Conservation (phyloP, 306 rosid species). For the Citrullus mucosospermus region DNA sequence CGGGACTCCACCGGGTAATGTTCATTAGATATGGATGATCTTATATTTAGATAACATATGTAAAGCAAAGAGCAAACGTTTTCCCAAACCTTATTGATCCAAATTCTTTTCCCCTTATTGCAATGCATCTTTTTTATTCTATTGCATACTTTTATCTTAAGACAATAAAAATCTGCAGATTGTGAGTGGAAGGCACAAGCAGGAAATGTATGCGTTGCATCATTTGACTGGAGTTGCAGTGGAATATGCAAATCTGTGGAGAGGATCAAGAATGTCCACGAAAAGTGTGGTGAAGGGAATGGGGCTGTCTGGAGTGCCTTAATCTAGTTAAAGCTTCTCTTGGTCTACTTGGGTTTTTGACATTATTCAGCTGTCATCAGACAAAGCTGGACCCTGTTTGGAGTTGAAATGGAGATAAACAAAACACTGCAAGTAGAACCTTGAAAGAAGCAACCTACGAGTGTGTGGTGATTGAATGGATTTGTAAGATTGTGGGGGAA, state of each 20-base stretch:
- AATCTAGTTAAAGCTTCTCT: conserved; percentile 18
- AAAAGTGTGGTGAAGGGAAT: conserved; percentile 91
- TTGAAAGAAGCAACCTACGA: neutral
- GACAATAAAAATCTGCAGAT: conserved; percentile 25
- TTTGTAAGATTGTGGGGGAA: neutral
- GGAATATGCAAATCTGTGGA: conserved; percentile 99
- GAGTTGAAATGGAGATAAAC: neutral
- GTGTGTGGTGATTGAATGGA: neutral
- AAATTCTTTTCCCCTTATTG: neutral
- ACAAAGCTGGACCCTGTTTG: neutral
- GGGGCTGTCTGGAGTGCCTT: conserved; percentile 81
- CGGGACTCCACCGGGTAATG: conserved; percentile 93
- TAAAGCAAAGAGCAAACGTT: neutral
- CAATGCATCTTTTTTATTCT: neutral
- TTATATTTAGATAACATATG: neutral
- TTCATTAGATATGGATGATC: neutral
- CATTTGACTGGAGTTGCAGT: conserved; percentile 99
- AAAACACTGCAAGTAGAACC: neutral
- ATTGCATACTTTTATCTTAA: neutral
- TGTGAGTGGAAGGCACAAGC: conserved; percentile 99
- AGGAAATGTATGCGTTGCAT: conserved; percentile 78
- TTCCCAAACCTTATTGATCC: neutral
- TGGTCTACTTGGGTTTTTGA: neutral
- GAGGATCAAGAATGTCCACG: conserved; percentile 78
- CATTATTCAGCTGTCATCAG: neutral